A percentile compares a stretch with the other conserved stretches of the same genome.
These are phyloP conservation scores for Xanthoparmelia taractica DNA, from an alignment of 495 filamentous ascomycete genomes.

Conservation along the genomic window DNA sequence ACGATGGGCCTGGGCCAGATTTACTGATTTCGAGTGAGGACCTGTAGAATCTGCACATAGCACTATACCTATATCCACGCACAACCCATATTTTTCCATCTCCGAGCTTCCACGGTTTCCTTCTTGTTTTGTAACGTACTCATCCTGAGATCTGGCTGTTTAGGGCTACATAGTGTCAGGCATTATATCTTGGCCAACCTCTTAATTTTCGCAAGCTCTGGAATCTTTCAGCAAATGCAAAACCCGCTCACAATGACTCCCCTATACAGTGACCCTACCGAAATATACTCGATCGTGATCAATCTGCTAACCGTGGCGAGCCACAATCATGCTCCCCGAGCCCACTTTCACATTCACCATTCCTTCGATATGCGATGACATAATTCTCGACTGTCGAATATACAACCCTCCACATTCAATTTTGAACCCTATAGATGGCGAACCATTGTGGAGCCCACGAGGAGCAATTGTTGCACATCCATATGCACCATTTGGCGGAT, in stretches of 20 bases:
- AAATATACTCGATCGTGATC: neutral
- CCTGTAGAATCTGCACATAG: neutral
- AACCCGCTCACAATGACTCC: conserved; percentile 1
- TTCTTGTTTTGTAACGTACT: too few species aligned
- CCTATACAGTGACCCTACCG: neutral
- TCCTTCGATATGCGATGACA: conserved; percentile 74
- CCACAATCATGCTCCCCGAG: conserved; percentile 32
- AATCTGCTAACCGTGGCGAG: neutral
- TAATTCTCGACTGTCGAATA: conserved; percentile 67
- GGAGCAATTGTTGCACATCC: conserved; percentile 84
- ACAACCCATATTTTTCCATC: neutral
- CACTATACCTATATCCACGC: neutral
- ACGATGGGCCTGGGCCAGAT: conserved; percentile 44
- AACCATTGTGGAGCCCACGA: conserved; percentile 38
- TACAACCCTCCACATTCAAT: conserved; percentile 37
- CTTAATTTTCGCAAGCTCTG: neutral
- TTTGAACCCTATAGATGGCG: neutral
- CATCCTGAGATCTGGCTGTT: neutral
- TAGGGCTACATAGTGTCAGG: too few species aligned
- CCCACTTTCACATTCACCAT: conserved; percentile 68
- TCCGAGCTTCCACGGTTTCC: neutral
- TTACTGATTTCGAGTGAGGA: conserved; percentile 37
- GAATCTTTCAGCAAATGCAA: neutral
- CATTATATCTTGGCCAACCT: neutral
- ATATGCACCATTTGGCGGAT: conserved; percentile 80